Conservation (phyloP, 1,284 basidiomycete genomes). For the Microbotryum violaceum region DNA sequence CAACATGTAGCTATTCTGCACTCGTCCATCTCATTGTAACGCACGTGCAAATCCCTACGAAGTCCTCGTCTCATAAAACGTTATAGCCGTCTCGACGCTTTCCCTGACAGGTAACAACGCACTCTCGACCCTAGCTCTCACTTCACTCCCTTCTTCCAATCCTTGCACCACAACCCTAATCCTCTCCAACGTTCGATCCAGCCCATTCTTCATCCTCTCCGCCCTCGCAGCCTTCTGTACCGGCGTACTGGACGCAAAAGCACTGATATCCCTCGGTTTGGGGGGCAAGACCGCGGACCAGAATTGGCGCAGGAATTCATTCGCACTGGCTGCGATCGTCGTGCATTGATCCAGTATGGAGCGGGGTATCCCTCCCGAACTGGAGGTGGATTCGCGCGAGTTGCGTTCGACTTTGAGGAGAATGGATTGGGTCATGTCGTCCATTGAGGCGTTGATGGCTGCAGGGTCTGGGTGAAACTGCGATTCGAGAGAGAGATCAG, state of each 20-base stretch:
- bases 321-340: constrained; percentile 82
- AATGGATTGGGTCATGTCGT: constrained; percentile 70
- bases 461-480: constrained; percentile 59
- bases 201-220: constrained; percentile 73
- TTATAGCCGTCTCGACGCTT: constrained; percentile 68
- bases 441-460: constrained; percentile 57
- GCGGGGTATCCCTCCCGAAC: constrained; percentile 67
- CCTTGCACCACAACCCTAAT: constrained; percentile 63
- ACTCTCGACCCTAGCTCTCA: constrained; percentile 61
- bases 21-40: neutral
- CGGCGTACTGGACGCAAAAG: constrained; percentile 45
- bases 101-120: constrained; percentile 70
- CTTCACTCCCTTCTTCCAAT: constrained; percentile 56
- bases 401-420: constrained; percentile 27
- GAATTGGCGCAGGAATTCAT: constrained; percentile 92
- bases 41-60: neutral
- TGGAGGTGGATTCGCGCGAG: constrained; percentile 6
- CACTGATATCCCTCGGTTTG: constrained; percentile 49
- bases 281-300: constrained; percentile 84
- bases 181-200: constrained; percentile 69
- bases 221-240: constrained; percentile 61
- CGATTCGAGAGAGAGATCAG: constrained; percentile 4
- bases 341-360: constrained; percentile 69
- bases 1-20: neutral
- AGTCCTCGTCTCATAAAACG: constrained; percentile 29